Evolutionary conservation across 805 yeast genomes (phyloP), one percentile per base, ranked within the genome.

Genomic region (Tetrapisispora namnaoensis): DNA sequence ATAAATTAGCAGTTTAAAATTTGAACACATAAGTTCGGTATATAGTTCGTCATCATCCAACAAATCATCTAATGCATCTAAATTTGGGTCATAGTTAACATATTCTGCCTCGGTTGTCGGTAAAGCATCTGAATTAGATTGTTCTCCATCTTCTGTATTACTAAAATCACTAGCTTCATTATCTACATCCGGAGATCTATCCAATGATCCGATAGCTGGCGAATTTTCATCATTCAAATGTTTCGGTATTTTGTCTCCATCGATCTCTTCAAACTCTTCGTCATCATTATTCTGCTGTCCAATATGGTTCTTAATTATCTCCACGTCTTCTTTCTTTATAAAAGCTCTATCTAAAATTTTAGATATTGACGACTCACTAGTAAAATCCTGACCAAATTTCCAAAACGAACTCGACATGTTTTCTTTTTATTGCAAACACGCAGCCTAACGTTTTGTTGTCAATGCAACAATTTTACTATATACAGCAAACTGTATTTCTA

Each of bases 11-110:
- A 93, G 74, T 60, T 84, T 83, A 42, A 82, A 75, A 63, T 85
- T 85, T 18, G 88, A 81, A 21, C 83, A 78, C 53, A 83, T 68
- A 36, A 87, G 69, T 61, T 86, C 93, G 50, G 85, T 85, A 27
- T 85, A 70, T 28, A 87, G 66, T 50, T 83, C 90, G 42, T 79
- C 83, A 56, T 86, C 91, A 60, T 84, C 89, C 52, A 87, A 69
- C 42, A 87, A 66, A 44, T 82, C 83, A 42, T 76, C 79, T 51
- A 80, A 65, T 5, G 71, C 66, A 1, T 59, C 63, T 44, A 72
- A 40, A 50, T 71, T 69, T 66, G 78, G 68, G 60, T 68, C 59
- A 61, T 70, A 67, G 34, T 63, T 62, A n/a, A 58, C 62, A 35
- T 55, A 62, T 3, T 63, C 68, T 16, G 67, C 67, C 35, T 65